Evolutionary conservation across 2,329 filamentous ascomycete species (phyloP).

Genomic region (Aaosphaeria arxii): DNA sequence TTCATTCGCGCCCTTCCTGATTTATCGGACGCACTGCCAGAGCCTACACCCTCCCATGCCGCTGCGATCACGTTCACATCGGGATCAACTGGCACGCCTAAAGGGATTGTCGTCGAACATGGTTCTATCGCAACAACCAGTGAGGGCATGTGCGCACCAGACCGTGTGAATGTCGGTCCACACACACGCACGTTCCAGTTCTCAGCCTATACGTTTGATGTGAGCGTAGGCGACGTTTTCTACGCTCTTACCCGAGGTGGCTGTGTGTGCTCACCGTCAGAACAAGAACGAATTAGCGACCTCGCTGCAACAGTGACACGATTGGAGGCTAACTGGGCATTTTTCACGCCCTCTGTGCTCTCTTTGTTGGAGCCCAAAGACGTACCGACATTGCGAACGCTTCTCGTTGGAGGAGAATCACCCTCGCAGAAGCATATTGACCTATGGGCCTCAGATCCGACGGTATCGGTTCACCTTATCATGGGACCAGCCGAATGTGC

Average conservation of each 20-base stretch:
- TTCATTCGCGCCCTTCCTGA: background rate
- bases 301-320: background rate
- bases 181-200: conserved; percentile 54
- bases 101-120: conserved; percentile 52
- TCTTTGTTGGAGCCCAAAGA: conserved; percentile 30
- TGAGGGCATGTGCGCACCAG: background rate
- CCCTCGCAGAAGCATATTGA: conserved; percentile 5
- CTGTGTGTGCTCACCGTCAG: conserved; percentile 50
- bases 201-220: conserved; percentile 46
- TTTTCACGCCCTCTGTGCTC: conserved; percentile 11
- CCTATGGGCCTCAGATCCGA: conserved; percentile 1
- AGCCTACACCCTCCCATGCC: background rate
- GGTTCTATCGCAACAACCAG: background rate
- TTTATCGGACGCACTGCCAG: background rate
- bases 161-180: conserved; percentile 49
- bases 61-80: conserved; percentile 42
- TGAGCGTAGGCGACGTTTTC: conserved; percentile 49
- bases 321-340: background rate
- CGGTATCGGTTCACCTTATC: background rate
- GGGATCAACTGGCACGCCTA: conserved; percentile 39
- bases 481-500: conserved; percentile 4
- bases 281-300: conserved; percentile 49
- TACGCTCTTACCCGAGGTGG: conserved; percentile 47
- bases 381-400: background rate
- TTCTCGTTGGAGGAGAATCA: conserved; percentile 13